These are phyloP conservation scores for Chlorencoelia australis DNA, from an alignment of 2,329 filamentous ascomycete species.

Conservation along the genomic window DNA sequence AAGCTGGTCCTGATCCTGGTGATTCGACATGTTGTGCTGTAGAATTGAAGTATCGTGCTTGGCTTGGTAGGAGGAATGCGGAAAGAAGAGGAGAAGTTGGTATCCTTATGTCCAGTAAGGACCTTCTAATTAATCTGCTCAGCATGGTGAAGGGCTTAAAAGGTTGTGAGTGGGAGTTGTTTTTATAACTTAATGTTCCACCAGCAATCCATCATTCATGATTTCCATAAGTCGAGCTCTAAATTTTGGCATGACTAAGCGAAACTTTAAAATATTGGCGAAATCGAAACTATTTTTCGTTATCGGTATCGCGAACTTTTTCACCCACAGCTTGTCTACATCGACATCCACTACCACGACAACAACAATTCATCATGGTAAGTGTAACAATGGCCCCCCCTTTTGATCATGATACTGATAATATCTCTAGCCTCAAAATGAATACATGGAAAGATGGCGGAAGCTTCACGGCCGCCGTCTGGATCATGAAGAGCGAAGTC, in stretches of 20 bases:
- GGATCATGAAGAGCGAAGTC: constrained; percentile 57
- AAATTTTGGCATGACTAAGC: too few species aligned
- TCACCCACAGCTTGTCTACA: constrained; percentile 9
- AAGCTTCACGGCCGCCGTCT: constrained; percentile 46
- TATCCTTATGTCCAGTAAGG: constrained; percentile 49
- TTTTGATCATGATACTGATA: constrained; percentile 20
- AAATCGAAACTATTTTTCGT: constrained; percentile 12
- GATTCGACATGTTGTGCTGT: constrained; percentile 40
- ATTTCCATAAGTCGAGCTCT: too few species aligned
- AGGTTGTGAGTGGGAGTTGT: too few species aligned
- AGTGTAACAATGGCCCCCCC: constrained; percentile 3
- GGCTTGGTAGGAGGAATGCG: constrained; percentile 39
- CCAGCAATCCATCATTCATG: too few species aligned
- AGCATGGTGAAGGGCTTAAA: constrained; percentile 23
- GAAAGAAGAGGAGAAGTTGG: constrained; percentile 33
- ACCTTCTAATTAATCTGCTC: constrained; percentile 48
- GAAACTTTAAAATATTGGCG: too few species aligned
- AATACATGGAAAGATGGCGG: constrained; percentile 71
- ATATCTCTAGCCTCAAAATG: constrained; percentile 60
- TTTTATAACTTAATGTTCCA: too few species aligned
- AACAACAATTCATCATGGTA: constrained; percentile 16
- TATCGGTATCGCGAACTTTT: constrained; percentile 13
- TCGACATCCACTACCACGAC: constrained; percentile 9
- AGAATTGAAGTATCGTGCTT: constrained; percentile 36
- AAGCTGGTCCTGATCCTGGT: constrained; percentile 12